A percentile compares a stretch with the other conserved stretches of the same genome.
Evolutionary conservation across 495 filamentous ascomycete species (phyloP).

Genomic region (Pseudevernia furfuracea): DNA sequence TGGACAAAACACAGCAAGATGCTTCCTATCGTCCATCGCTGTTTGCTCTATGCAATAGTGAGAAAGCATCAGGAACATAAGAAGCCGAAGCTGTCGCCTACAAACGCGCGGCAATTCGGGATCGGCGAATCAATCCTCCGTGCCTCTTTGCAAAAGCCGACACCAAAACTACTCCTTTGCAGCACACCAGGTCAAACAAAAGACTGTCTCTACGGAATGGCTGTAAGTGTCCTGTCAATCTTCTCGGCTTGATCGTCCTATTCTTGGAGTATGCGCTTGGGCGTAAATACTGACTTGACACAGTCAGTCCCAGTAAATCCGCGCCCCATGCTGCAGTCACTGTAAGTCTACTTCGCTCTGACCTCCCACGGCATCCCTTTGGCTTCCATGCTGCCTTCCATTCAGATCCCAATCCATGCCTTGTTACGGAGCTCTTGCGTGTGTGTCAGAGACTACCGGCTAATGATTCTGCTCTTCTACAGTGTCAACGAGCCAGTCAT

Average conservation of each 20-base stretch:
- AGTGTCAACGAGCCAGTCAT: constrained; percentile 85
- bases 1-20: neutral
- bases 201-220: constrained; percentile 10
- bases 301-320: constrained; percentile 85
- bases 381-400: neutral
- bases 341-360: constrained; percentile 48
- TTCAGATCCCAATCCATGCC: neutral
- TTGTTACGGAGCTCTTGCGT: neutral
- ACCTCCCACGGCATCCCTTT: neutral
- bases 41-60: neutral
- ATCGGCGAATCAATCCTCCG: constrained; percentile 8
- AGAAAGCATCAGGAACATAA: constrained; percentile 14
- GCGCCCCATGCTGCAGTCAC: constrained; percentile 76
- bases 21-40: neutral
- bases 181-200: neutral
- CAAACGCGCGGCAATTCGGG: constrained; percentile 14
- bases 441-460: neutral
- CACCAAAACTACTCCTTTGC: neutral
- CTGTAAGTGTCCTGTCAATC: neutral
- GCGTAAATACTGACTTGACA: constrained; percentile 5
- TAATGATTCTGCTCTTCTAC: constrained; percentile 8
- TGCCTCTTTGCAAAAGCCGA: neutral
- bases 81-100: constrained; percentile 16
- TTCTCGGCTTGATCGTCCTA: neutral
- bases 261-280: neutral